A percentile compares a stretch with the other conserved stretches of the same genome.
Evolutionary conservation across 495 filamentous ascomycete species (phyloP).

Genomic region (Jackrogersella minutella): DNA sequence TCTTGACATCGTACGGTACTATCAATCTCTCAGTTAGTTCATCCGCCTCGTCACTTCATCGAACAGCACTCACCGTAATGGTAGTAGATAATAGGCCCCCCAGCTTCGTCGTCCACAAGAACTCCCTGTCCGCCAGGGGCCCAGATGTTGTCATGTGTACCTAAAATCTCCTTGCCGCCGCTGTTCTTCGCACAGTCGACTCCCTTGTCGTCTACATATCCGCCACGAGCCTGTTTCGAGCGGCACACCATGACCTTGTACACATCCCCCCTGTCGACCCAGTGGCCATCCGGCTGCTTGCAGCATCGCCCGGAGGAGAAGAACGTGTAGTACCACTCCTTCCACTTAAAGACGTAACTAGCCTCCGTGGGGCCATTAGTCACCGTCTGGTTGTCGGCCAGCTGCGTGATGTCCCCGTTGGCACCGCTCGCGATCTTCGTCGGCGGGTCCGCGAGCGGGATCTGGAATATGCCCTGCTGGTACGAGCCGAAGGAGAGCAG

Average conservation of each 20-base stretch:
- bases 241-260: slow-evolving; percentile 72
- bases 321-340: slow-evolving; percentile 69
- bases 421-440: slow-evolving; percentile 5
- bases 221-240: slow-evolving; percentile 55
- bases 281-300: slow-evolving; percentile 50
- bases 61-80: slow-evolving; percentile 56
- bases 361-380: slow-evolving; percentile 61
- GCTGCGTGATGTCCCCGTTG: slow-evolving; percentile 50
- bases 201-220: slow-evolving; percentile 67
- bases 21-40: slow-evolving; percentile 44
- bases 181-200: slow-evolving; percentile 56
- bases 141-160: slow-evolving; percentile 66
- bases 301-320: slow-evolving; percentile 69
- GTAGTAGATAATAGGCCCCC: slow-evolving; percentile 66
- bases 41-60: background rate
- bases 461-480: slow-evolving; percentile 71
- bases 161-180: slow-evolving; percentile 68
- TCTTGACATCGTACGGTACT: slow-evolving; percentile 68
- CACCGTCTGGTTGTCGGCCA: slow-evolving; percentile 62
- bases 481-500: slow-evolving; percentile 65
- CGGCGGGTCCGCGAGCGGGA: slow-evolving; percentile 53
- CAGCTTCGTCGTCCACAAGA: slow-evolving; percentile 20
- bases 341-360: slow-evolving; percentile 60
- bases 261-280: slow-evolving; percentile 64
- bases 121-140: slow-evolving; percentile 71